phyloP scores from a whole-genome alignment of 306 rosid species.

The Inga laurina region DNA sequence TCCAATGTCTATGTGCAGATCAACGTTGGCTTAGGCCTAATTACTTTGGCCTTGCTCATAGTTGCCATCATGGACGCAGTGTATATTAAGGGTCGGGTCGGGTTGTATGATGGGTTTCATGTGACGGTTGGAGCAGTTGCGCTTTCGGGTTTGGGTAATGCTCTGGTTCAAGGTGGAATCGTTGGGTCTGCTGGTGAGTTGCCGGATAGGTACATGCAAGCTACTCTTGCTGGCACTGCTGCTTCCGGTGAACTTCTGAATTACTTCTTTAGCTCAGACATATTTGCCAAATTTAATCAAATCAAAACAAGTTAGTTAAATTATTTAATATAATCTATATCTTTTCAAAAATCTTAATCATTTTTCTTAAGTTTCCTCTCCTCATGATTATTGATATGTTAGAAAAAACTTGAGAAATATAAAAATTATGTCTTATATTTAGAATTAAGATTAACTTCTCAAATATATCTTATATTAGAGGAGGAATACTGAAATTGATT shows the following conservation, averaged over 20 bases:
- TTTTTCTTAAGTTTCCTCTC: too few species aligned
- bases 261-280: too few species aligned
- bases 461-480: too few species aligned
- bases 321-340: too few species aligned
- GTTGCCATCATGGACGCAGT: slow-evolving; percentile 65
- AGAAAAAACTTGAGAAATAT: too few species aligned
- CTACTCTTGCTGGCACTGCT: slow-evolving; percentile 90
- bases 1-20: slow-evolving; percentile 61
- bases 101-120: slow-evolving; percentile 66
- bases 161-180: slow-evolving; percentile 73
- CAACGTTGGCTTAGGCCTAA: slow-evolving; percentile 64
- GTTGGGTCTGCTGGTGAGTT: slow-evolving; percentile 84
- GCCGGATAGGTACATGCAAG: slow-evolving; percentile 87
- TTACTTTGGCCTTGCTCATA: slow-evolving; percentile 47
- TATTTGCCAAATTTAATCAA: too few species aligned
- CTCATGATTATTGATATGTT: too few species aligned
- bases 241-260: slow-evolving; percentile 51
- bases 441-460: too few species aligned
- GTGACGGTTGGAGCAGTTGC: slow-evolving; percentile 57
- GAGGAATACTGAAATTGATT: too few species aligned
- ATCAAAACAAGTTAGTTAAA: too few species aligned
- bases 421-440: too few species aligned
- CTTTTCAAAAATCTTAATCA: too few species aligned
- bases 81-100: slow-evolving; percentile 72
- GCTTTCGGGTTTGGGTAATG: slow-evolving; percentile 67